phyloP scores from a whole-genome alignment of 192 early-diverging fungal genomes.

The Rhizophagus sp. region DNA sequence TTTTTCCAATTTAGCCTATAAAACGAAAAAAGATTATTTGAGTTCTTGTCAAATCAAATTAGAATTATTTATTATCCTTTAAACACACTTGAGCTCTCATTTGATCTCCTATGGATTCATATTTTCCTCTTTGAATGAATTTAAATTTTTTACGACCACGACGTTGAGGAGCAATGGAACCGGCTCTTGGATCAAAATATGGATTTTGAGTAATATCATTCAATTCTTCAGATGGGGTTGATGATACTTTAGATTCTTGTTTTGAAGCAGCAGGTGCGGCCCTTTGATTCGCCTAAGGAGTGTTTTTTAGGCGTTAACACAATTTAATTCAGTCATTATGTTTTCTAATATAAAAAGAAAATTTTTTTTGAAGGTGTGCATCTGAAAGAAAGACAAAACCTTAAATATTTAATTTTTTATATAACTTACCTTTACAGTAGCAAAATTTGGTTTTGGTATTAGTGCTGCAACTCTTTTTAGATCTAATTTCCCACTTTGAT shows the following conservation, averaged over 20 bases:
- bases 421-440: constrained; percentile 41
- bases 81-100: constrained; percentile 67
- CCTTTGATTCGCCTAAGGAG: constrained; percentile 72
- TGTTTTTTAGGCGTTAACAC: constrained; percentile 34
- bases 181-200: constrained; percentile 79
- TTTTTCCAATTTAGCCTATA: constrained; percentile 65
- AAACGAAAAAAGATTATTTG: background rate
- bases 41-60: background rate
- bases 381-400: constrained; percentile 14
- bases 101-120: constrained; percentile 78
- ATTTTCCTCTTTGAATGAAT: constrained; percentile 85
- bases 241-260: constrained; percentile 51
- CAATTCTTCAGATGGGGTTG: constrained; percentile 48
- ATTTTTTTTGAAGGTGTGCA: constrained; percentile 21
- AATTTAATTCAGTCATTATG: constrained; percentile 1
- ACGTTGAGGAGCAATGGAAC: constrained; percentile 38
- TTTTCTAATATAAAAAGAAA: constrained; percentile 5
- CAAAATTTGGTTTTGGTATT: constrained; percentile 57
- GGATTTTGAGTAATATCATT: constrained; percentile 81
- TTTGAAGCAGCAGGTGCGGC: constrained; percentile 39
- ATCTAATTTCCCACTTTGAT: constrained; percentile 51
- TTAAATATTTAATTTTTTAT: background rate
- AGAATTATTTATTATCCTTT: background rate
- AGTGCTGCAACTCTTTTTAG: constrained; percentile 41
- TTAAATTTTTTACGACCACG: constrained; percentile 60